Conservation (phyloP, 805 yeast species). For the Nakazawaea wyomingensis region DNA sequence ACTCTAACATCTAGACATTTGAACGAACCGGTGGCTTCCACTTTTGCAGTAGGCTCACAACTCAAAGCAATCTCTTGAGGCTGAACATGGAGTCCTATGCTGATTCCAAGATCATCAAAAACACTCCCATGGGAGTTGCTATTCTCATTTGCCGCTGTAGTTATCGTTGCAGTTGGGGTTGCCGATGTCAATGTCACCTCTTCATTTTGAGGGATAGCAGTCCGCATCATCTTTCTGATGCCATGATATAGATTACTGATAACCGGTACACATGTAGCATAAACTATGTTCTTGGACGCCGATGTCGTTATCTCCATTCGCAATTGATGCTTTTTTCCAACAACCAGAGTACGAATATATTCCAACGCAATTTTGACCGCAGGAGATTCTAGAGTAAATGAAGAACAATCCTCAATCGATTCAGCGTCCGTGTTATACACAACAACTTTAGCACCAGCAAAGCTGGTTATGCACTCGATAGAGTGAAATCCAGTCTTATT, state of each 20-base stretch:
- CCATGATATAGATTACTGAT: conserved; percentile 52
- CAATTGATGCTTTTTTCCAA: conserved; percentile 38
- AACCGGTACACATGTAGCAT: conserved; percentile 76
- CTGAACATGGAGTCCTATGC: conserved; percentile 58
- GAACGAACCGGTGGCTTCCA: conserved; percentile 76
- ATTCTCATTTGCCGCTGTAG: too few species aligned
- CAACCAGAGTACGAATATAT: conserved; percentile 36
- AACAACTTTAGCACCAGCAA: conserved; percentile 65
- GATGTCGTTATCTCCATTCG: conserved; percentile 54
- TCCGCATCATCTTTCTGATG: conserved; percentile 41
- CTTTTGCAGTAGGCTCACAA: conserved; percentile 93
- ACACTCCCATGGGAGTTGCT: conserved; percentile 31
- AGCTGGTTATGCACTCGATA: conserved; percentile 47
- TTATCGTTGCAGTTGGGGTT: too few species aligned
- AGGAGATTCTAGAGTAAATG: conserved; percentile 69
- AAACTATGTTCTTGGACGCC: conserved; percentile 65
- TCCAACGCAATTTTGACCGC: conserved; percentile 55
- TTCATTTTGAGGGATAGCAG: conserved; percentile 16
- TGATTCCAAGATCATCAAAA: conserved; percentile 53
- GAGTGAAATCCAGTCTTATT: conserved; percentile 26
- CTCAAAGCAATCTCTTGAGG: conserved; percentile 73
- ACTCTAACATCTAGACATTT: conserved; percentile 60
- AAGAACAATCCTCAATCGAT: conserved; percentile 34
- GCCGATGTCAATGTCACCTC: background rate
- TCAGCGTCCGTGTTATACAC: conserved; percentile 42